Evolutionary conservation across 352 stramenopile species (phyloP).

Genomic region (Phytopythium boreale): DNA sequence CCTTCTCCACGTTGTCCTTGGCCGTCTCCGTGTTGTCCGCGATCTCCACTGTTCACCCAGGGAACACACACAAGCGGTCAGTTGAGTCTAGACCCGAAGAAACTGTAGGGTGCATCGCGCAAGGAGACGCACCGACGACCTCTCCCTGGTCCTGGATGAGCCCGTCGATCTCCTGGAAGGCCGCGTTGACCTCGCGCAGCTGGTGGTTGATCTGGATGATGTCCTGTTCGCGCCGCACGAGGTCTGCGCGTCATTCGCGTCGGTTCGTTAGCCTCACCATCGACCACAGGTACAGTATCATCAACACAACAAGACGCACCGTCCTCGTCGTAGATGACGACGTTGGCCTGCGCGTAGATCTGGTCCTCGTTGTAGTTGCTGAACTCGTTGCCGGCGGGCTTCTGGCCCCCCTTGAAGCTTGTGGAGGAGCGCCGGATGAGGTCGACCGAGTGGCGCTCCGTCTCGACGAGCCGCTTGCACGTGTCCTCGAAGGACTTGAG

Average conservation of each 20-base stretch:
- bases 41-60: constrained; percentile 56
- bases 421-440: constrained; percentile 78
- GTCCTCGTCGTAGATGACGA: constrained; percentile 84
- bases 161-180: constrained; percentile 82
- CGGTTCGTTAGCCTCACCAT: too few species aligned
- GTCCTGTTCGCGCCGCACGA: constrained; percentile 78
- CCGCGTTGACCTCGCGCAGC: constrained; percentile 79
- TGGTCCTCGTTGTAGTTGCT: constrained; percentile 86
- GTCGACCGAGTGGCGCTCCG: constrained; percentile 72
- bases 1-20: constrained; percentile 73
- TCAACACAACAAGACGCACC: constrained; percentile 30
- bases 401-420: constrained; percentile 49
- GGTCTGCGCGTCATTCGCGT: constrained; percentile 27
- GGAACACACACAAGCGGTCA: neutral
- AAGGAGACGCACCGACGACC: constrained; percentile 36
- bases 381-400: constrained; percentile 34
- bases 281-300: too few species aligned
- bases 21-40: constrained; percentile 75
- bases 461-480: constrained; percentile 61
- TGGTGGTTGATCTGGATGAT: constrained; percentile 90
- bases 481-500: constrained; percentile 72
- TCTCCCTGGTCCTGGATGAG: constrained; percentile 84
- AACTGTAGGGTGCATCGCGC: too few species aligned
- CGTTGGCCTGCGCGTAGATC: constrained; percentile 85
- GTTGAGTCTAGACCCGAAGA: neutral